A percentile compares a stretch with the other conserved stretches of the same genome.
Conservation (phyloP, 495 filamentous ascomycete genomes). For the Aspergillus wentii region DNA sequence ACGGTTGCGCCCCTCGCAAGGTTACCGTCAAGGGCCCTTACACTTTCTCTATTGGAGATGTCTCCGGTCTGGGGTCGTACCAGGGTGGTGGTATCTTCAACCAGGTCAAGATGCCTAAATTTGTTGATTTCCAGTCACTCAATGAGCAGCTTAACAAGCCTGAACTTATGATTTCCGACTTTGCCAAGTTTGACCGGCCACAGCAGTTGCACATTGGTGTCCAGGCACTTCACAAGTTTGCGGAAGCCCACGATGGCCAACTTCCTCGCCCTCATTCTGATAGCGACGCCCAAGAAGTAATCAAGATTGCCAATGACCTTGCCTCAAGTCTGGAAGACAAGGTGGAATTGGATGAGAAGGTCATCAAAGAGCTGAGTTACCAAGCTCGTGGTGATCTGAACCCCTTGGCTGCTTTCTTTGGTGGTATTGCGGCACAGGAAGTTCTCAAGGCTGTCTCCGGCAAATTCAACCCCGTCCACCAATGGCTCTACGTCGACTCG, state of each 20-base stretch:
- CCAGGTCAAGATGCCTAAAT: conserved; percentile 97
- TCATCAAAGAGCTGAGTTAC: conserved; percentile 89
- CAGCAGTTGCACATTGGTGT: conserved; percentile 88
- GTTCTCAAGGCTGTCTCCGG: conserved; percentile 96
- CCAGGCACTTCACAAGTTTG: conserved; percentile 86
- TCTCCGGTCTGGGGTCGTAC: conserved; percentile 80
- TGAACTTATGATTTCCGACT: conserved; percentile 88
- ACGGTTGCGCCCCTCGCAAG: conserved; percentile 76
- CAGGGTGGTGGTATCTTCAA: conserved; percentile 81
- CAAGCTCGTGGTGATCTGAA: conserved; percentile 91
- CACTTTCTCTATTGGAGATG: conserved; percentile 94
- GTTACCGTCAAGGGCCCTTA: conserved; percentile 93
- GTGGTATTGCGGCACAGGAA: conserved; percentile 92
- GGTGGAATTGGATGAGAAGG: conserved; percentile 83
- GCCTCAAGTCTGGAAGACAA: conserved; percentile 61
- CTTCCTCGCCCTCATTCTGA: conserved; percentile 79
- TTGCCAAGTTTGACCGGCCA: conserved; percentile 94
- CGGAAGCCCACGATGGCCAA: conserved; percentile 58
- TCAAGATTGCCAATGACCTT: conserved; percentile 66
- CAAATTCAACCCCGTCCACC: conserved; percentile 89
- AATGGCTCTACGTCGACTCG: conserved; percentile 97
- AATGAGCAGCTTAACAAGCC: conserved; percentile 74
- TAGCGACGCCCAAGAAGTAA: conserved; percentile 72
- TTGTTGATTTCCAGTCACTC: conserved; percentile 81
- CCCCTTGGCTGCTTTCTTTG: conserved; percentile 92